Base-by-base conservation (phyloP, 805 yeast species). In the Ogataea nakhonphanomensis region DNA sequence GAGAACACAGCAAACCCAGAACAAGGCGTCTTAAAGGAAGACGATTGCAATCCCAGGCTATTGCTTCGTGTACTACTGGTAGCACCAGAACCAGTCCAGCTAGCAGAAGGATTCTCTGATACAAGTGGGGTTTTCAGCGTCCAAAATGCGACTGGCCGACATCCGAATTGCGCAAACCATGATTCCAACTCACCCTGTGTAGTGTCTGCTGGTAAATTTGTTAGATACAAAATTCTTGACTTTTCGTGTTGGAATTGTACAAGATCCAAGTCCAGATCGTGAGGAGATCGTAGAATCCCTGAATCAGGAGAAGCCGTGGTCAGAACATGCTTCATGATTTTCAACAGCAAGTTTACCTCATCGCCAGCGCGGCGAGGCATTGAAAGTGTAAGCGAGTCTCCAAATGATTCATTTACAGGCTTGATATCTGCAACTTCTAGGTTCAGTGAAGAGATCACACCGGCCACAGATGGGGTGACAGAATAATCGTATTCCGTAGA, bases 131-230 rank as follows among this genome's bases (percentile, higher is more conserved):
- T 73, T 54, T 80, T 81, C 37, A 89, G 69, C 1, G 93, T 80
- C 95, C 96, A 88, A 59, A 88, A 86, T 9, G 95, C 93, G 36
- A 85, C 73, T 2, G 96, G 95, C 36, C 90, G 72, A 2, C 87
- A 84, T 3, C 95, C 95, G 58, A 76, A 82, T 57, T 85, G 93
- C 4, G 88, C 79, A 59, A 88, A 89, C 96, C 96, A 90, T 24
- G 83, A 72, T 65, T 89, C 96, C 34, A 89, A 69, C 62, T 90
- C 96, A 37, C 88, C 74, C 62, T 90, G 96, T 1, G 96, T 90
- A 5, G 91, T 85, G 54, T 89, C 96, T 20, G 70, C 69, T 2
- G 96, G 90, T 48, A 90, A 65, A 59, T 87, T 88, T n/a, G 84
- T 72, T 62, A 89, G 66, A 59, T 79, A 86, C 38, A 89, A 60